phyloP scores from a whole-genome alignment of 257 asterid genomes.

The Scutellaria barbata region DNA sequence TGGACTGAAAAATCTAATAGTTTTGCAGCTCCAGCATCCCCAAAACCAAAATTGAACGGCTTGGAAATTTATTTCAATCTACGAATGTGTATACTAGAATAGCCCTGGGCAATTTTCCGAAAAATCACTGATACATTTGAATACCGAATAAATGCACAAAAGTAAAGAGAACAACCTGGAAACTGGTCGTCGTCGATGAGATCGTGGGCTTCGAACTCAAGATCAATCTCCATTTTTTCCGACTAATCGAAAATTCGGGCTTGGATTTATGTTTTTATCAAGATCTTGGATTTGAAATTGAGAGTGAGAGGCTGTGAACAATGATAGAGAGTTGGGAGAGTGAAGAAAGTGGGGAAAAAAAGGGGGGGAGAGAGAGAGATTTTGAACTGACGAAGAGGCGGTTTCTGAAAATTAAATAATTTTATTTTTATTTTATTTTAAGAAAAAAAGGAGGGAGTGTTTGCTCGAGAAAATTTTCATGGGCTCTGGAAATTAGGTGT shows the following conservation, averaged over 20 bases:
- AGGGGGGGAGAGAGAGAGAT: conserved; percentile 21
- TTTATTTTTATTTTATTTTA: not conserved
- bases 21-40: conserved; percentile 30
- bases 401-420: conserved; percentile 34
- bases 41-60: conserved; percentile 6
- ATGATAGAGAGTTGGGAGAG: not conserved
- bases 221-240: conserved; percentile 42
- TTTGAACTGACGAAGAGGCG: conserved; percentile 45
- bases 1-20: not conserved
- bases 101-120: not conserved
- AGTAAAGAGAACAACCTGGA: conserved; percentile 43
- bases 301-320: conserved; percentile 1
- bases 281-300: conserved; percentile 31
- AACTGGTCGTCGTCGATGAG: conserved; percentile 47
- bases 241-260: conserved; percentile 22
- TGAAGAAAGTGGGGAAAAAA: conserved; percentile 5
- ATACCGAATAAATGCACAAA: not conserved
- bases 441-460: not conserved
- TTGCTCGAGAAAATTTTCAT: no score
- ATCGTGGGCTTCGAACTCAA: conserved; percentile 48
- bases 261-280: conserved; percentile 4
- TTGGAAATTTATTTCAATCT: conserved; percentile 15
- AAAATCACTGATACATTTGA: not conserved
- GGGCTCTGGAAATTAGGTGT: no score
- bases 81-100: not conserved